Evolutionary conservation across 2,329 filamentous ascomycete species (phyloP).

Genomic region (Zalaria obscura): DNA sequence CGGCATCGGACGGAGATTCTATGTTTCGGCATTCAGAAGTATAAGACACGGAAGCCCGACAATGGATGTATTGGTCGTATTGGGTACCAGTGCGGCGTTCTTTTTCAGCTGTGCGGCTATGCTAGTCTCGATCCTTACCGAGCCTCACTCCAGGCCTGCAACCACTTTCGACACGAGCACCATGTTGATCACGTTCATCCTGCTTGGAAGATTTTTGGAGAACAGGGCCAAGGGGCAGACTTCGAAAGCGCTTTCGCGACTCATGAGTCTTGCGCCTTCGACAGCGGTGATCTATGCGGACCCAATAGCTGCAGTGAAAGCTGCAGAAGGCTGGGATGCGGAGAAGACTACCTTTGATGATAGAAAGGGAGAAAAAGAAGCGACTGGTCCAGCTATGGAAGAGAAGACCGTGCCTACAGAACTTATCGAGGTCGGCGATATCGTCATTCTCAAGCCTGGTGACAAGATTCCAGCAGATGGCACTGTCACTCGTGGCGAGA

Average conservation of each 20-base stretch:
- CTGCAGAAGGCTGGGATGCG: constrained; percentile 62
- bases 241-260: constrained; percentile 76
- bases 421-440: constrained; percentile 81
- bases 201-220: constrained; percentile 78
- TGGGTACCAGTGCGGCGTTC: constrained; percentile 90
- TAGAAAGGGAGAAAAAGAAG: constrained; percentile 19
- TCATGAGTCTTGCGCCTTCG: constrained; percentile 92
- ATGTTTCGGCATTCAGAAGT: constrained; percentile 84
- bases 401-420: constrained; percentile 86
- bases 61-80: constrained; percentile 91
- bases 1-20: constrained; percentile 88
- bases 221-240: constrained; percentile 94
- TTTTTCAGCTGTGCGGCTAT: constrained; percentile 88
- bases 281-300: constrained; percentile 96
- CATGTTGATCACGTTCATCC: constrained; percentile 95
- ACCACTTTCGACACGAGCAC: constrained; percentile 97
- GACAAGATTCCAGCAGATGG: constrained; percentile 97
- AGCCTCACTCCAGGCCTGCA: constrained; percentile 64
- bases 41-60: constrained; percentile 82
- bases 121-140: constrained; percentile 61
- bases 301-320: constrained; percentile 83
- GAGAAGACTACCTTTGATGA: constrained; percentile 29
- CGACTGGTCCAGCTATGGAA: constrained; percentile 50
- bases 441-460: constrained; percentile 83
- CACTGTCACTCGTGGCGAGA: constrained; percentile 72